Conservation (phyloP, 2,329 filamentous ascomycete species). For the Emericellopsis atlantica region DNA sequence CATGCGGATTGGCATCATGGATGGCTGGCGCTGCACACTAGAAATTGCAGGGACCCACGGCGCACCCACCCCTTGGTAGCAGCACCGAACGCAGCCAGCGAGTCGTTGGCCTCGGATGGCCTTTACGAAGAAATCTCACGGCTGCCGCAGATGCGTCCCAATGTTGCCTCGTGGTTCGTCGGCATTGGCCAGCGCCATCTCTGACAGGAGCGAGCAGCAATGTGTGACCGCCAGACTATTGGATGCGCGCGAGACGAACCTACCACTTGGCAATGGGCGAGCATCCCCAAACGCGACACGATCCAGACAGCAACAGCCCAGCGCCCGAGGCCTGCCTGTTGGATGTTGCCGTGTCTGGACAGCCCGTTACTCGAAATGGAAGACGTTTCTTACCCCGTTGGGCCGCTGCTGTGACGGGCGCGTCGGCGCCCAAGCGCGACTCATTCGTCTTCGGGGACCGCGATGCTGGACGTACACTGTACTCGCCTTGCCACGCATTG, state of each 20-base stretch:
- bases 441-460: no score
- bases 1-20: constrained; percentile 5
- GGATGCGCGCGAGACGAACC: constrained; percentile 2
- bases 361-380: no score
- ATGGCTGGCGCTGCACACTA: constrained; percentile 19
- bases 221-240: constrained; percentile 1
- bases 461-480: no score
- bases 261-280: constrained; percentile 3
- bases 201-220: neutral
- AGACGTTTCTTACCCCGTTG: no score
- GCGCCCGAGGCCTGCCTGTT: no score
- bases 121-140: neutral
- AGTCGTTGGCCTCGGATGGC: constrained; percentile 22
- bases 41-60: constrained; percentile 14
- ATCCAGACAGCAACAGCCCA: no score
- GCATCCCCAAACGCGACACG: neutral
- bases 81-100: constrained; percentile 21
- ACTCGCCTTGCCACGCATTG: no score
- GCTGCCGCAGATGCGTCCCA: constrained; percentile 14
- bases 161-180: constrained; percentile 15
- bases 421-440: no score
- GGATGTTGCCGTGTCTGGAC: no score
- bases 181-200: constrained; percentile 17
- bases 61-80: constrained; percentile 17
- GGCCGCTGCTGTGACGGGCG: no score